A percentile compares a stretch with the other conserved stretches of the same genome.
Evolutionary conservation across 352 stramenopile species (phyloP).

Genomic region (Globisporangium uncinulatum): DNA sequence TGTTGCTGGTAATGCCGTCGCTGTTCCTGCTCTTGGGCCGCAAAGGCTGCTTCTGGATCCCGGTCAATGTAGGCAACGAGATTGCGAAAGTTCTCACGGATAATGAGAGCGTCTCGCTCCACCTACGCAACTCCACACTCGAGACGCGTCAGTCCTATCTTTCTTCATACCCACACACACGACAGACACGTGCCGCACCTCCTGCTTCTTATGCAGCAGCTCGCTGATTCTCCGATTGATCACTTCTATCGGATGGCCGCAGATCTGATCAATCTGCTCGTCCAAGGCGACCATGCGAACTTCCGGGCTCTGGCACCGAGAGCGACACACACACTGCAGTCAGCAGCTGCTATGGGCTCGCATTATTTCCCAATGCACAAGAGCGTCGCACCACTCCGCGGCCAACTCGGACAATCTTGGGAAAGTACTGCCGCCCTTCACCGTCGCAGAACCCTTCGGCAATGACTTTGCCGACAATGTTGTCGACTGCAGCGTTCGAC

Average conservation of each 20-base stretch:
- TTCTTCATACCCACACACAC: not conserved
- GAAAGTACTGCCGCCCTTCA: conserved; percentile 91
- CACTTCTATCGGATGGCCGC: conserved; percentile 60
- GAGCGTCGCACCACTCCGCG: conserved; percentile 54
- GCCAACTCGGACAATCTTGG: conserved; percentile 93
- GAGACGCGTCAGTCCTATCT: not conserved
- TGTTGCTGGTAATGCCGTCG: conserved; percentile 11
- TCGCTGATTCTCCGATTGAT: conserved; percentile 56
- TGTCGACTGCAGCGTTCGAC: conserved; percentile 95
- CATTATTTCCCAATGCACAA: not conserved
- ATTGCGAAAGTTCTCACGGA: conserved; percentile 61
- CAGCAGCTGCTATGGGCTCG: not conserved
- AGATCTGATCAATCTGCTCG: conserved; percentile 83
- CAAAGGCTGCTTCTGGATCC: conserved; percentile 43
- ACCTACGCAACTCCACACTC: conserved; percentile 30
- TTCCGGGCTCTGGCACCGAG: conserved; percentile 42
- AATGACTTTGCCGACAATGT: conserved; percentile 96
- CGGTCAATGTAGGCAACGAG: conserved; percentile 71
- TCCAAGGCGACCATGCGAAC: conserved; percentile 78
- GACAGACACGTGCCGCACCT: conserved; percentile 23
- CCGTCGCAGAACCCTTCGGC: conserved; percentile 94
- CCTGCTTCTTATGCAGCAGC: conserved; percentile 42
- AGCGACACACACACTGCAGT: not conserved
- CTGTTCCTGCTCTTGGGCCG: conserved; percentile 30
- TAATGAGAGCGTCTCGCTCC: conserved; percentile 56